phyloP scores from a whole-genome alignment of 805 yeast species.

The Komagataella populi region DNA sequence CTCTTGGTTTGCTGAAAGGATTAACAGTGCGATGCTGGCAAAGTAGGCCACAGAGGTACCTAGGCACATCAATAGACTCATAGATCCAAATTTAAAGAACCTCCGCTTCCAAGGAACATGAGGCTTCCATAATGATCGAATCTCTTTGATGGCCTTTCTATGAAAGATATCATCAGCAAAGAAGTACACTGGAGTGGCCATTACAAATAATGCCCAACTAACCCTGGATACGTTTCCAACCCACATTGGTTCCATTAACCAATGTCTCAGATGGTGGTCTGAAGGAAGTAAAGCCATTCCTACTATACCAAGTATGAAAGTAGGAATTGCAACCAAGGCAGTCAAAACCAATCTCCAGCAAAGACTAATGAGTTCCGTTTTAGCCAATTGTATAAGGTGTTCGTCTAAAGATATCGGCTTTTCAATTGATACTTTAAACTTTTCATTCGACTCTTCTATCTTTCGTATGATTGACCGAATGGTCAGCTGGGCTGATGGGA shows the following conservation, averaged over 20 bases:
- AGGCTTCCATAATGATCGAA: slow-evolving; percentile 40
- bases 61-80: slow-evolving; percentile 58
- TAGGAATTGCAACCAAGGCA: slow-evolving; percentile 41
- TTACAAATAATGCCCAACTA: slow-evolving; percentile 50
- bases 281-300: slow-evolving; percentile 47
- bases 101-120: slow-evolving; percentile 42
- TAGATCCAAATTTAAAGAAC: slow-evolving; percentile 59
- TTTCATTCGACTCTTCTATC: slow-evolving; percentile 28
- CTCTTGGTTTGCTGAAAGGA: slow-evolving; percentile 23
- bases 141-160: slow-evolving; percentile 46
- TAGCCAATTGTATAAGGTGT: slow-evolving; percentile 36
- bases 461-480: slow-evolving; percentile 41
- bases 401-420: slow-evolving; percentile 51
- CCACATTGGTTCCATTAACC: slow-evolving; percentile 54
- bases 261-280: slow-evolving; percentile 25
- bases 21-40: slow-evolving; percentile 47
- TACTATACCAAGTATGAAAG: slow-evolving; percentile 56
- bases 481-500: slow-evolving; percentile 39
- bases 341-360: slow-evolving; percentile 33
- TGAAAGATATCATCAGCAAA: slow-evolving; percentile 68
- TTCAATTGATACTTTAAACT: slow-evolving; percentile 37
- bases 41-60: slow-evolving; percentile 67
- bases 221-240: slow-evolving; percentile 44
- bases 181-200: slow-evolving; percentile 64
- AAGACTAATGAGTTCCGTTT: slow-evolving; percentile 31